phyloP scores from a whole-genome alignment of 1,284 basidiomycete genomes.

The Ceratorhiza oryzae-sativae region DNA sequence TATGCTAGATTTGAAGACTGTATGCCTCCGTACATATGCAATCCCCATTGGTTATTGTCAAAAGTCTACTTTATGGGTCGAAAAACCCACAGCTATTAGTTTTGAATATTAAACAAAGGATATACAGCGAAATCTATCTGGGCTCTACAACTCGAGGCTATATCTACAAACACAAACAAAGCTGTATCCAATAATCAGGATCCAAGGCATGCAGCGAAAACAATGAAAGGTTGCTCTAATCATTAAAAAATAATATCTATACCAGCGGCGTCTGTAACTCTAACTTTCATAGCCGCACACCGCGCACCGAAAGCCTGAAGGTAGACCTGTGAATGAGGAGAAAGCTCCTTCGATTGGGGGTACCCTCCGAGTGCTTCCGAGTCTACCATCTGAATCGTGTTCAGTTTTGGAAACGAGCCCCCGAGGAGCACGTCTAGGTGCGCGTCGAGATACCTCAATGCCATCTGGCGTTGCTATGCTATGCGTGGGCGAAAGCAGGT shows the following conservation, averaged over 20 bases:
- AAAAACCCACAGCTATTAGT: background rate
- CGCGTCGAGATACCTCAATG: conserved; percentile 15
- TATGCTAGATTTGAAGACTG: conserved; percentile 19
- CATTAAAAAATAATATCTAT: background rate
- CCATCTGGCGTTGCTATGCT: conserved; percentile 2
- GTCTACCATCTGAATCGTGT: conserved; percentile 28
- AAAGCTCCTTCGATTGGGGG: background rate
- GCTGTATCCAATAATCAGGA: background rate
- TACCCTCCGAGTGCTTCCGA: conserved; percentile 12
- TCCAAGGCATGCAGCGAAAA: background rate
- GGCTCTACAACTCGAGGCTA: background rate
- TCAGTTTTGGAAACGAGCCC: conserved; percentile 10
- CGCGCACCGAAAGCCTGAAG: background rate
- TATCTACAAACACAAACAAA: background rate
- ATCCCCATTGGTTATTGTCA: conserved; percentile 6
- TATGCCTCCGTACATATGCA: conserved; percentile 14
- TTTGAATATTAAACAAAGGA: background rate
- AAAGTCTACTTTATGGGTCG: background rate
- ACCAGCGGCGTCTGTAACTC: conserved; percentile 6
- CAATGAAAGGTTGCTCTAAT: background rate
- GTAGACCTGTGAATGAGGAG: conserved; percentile 20
- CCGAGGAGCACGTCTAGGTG: conserved; percentile 25
- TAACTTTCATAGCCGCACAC: background rate
- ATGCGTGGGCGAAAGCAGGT: background rate
- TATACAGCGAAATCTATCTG: background rate